phyloP scores from a whole-genome alignment of 371 early-diverging fungal genomes.

The Mucor piriformis region DNA sequence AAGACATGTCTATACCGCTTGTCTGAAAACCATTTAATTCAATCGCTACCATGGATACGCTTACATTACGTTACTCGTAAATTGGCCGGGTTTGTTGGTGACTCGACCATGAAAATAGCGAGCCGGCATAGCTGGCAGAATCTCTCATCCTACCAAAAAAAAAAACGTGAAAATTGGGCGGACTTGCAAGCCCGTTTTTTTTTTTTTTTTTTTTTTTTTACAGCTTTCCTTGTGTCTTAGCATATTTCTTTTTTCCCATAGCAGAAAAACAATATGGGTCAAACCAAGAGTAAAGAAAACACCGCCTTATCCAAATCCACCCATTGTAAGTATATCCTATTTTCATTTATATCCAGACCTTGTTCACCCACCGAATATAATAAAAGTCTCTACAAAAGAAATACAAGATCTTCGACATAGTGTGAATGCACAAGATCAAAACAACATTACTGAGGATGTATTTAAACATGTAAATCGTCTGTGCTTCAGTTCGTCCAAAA shows the following conservation, averaged over 20 bases:
- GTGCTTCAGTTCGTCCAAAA: no score
- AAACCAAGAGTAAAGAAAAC: constrained; percentile 62
- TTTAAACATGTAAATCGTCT: constrained; percentile 75
- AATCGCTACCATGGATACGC: no score
- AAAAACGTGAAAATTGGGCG: not conserved
- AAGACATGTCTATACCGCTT: no score
- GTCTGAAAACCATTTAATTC: no score
- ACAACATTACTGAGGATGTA: constrained; percentile 68
- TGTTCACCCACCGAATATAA: no score
- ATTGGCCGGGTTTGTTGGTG: no score
- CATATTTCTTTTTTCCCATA: not conserved
- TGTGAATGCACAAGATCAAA: constrained; percentile 58
- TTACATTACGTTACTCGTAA: no score
- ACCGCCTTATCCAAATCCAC: constrained; percentile 54
- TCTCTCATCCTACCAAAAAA: not conserved
- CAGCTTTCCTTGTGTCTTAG: no score
- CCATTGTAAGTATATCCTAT: constrained; percentile 47
- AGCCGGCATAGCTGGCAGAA: no score
- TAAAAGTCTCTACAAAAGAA: constrained; percentile 53
- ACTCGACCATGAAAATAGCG: no score
- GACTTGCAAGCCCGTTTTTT: no score
- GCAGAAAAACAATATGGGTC: constrained; percentile 45
- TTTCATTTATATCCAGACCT: constrained; percentile 44
- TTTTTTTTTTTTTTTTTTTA: constrained; percentile 1
- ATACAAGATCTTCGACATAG: constrained; percentile 67